A percentile compares a stretch with the other conserved stretches of the same genome.
Evolutionary conservation across 2,329 filamentous ascomycete species (phyloP).

Genomic region (Fonsecaea monophora): DNA sequence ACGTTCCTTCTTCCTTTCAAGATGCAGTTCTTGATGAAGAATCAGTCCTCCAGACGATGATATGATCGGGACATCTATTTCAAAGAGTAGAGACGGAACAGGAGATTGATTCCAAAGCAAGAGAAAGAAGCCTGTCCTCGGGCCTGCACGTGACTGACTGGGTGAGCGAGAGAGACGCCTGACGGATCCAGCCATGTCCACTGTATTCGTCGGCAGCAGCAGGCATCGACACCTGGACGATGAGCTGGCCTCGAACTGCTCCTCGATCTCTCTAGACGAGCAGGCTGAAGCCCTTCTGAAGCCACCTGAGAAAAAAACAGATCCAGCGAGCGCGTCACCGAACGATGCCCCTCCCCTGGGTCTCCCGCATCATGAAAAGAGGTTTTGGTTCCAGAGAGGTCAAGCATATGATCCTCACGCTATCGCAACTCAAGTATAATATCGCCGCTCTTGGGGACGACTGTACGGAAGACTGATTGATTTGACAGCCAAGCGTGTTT

Average conservation of each 20-base stretch:
- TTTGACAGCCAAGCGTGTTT: slow-evolving; percentile 51
- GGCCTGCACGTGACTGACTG: neutral
- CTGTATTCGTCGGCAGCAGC: slow-evolving; percentile 16
- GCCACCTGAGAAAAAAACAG: slow-evolving; percentile 3
- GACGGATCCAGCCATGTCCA: slow-evolving; percentile 13
- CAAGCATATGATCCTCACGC: slow-evolving; percentile 40
- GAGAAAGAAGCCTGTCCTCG: neutral
- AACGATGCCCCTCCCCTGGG: slow-evolving; percentile 10
- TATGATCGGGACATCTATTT: neutral
- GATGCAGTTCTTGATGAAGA: neutral
- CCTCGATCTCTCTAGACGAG: slow-evolving; percentile 20
- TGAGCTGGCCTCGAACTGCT: slow-evolving; percentile 3
- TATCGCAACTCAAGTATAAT: slow-evolving; percentile 43
- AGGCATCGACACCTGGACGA: slow-evolving; percentile 4
- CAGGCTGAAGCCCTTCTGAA: slow-evolving; percentile 18
- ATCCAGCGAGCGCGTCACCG: neutral
- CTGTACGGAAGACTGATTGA: neutral
- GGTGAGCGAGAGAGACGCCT: neutral
- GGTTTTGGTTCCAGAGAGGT: slow-evolving; percentile 43
- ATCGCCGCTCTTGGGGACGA: neutral
- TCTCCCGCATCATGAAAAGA: slow-evolving; percentile 21
- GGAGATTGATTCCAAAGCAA: neutral
- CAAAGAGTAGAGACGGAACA: neutral
- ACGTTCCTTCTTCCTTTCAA: neutral
- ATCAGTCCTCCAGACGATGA: neutral